Percentiles rank a stretch among this genome's conserved stretches.
phyloP scores from a whole-genome alignment of 2,329 filamentous ascomycete genomes.

The Ustulina deusta region DNA sequence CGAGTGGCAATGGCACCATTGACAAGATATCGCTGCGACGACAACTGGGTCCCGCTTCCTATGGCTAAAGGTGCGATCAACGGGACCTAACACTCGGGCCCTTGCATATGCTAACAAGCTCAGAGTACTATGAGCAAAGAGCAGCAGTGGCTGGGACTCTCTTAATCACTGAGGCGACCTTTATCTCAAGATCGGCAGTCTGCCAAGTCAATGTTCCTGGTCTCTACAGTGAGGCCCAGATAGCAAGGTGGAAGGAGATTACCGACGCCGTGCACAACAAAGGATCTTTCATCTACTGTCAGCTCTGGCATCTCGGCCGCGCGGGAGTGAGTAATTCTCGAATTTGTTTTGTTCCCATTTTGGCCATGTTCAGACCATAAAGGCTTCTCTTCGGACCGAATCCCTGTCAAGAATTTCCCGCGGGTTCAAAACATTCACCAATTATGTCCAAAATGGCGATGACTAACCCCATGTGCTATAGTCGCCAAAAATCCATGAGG shows the following conservation, averaged over 20 bases:
- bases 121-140: constrained; percentile 50
- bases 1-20: constrained; percentile 64
- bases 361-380: no score
- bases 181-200: constrained; percentile 61
- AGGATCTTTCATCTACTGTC: constrained; percentile 70
- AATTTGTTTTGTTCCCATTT: not conserved
- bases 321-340: constrained; percentile 52
- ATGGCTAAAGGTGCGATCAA: constrained; percentile 48
- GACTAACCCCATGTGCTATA: not conserved
- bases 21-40: constrained; percentile 57
- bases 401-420: not conserved
- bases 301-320: constrained; percentile 74
- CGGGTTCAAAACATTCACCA: not conserved
- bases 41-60: constrained; percentile 60
- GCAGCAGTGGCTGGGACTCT: constrained; percentile 57
- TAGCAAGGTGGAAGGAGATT: constrained; percentile 70
- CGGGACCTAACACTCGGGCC: not conserved
- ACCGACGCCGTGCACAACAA: constrained; percentile 73
- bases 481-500: constrained; percentile 48
- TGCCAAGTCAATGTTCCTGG: constrained; percentile 65
- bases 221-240: constrained; percentile 68
- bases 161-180: constrained; percentile 69
- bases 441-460: not conserved
- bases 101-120: constrained; percentile 20
- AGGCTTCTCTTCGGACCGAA: not conserved